Base-by-base conservation (phyloP, 139 green algal genomes). In the Mychonastes homosphaera region DNA sequence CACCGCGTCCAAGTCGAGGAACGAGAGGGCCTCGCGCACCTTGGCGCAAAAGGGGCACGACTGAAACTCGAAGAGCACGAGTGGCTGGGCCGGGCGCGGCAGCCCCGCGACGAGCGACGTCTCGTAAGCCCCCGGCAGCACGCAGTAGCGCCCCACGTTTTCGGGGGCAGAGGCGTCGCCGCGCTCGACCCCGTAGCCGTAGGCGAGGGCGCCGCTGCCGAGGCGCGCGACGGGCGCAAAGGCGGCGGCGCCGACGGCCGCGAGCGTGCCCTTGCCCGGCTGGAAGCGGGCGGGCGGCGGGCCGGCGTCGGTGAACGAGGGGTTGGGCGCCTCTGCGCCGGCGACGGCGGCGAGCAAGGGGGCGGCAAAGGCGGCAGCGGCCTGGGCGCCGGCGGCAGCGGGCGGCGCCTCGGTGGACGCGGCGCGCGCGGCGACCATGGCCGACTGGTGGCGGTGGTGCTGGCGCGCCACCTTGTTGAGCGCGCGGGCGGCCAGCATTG, bases 1-100 rank as follows among this genome's bases (percentile, higher is more conserved):
- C 16, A 87, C 45, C 0, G 88, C 79, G 58, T 96, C 87, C 40
- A 96, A 68, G 62, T 96, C 83, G 43, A 91, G 66, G n/a, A 77
- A 72, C 34, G 58, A 73, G 26, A 86, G 44, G 18, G 78, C 76
- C 62, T 87, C 83, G 6, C 83, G 71, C 13, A 86, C 88, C 69
- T 85, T 85, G 45, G 74, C 78, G 75, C 82, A 90, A 69, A 87
- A 90, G 24, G 82, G 82, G 58, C 82, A 90, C 9, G 57, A 67
- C 51, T 84, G 67, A 41, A 87, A 90, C 65, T 90, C 82, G 46
- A 85, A 90, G 13, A 87, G 56, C 68, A 75, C 66, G 21, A 89
- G 60, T 0, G 75, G 63, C 67, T 79, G 39, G 1, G 21, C 72
- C 1, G 80, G 80, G 1, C 77, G 61, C 48, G 33, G 2, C 40